Base-by-base conservation (phyloP, 2,329 filamentous ascomycete genomes). In the Colletotrichum shisoi region DNA sequence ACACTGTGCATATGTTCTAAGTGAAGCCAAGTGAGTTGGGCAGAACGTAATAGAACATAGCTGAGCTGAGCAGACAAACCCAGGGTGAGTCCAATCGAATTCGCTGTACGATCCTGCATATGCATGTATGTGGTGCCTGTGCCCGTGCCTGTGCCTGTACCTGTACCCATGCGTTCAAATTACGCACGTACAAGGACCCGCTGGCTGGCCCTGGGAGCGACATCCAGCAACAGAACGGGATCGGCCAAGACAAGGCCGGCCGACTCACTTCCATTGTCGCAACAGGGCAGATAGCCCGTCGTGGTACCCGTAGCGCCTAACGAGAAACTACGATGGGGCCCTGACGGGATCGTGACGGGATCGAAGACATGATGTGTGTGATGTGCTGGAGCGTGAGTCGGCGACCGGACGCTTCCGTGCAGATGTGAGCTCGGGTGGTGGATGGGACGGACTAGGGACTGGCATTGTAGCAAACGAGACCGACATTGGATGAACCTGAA, bases 401-500 rank as follows among this genome's bases (percentile, higher is more conserved):
- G 21, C 15, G 27, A 31, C 45, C 34, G 15, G 48, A 51, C 54
- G 21, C 61, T 64, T 59, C 64, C 64, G 45, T 64, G 61, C 64
- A 67, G 40, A 53, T 49, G 27, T 39, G 44, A 48, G 51, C 45
- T 34, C 44, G 17, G 19, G 44, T 21, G 42, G 48, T 46, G 53
- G 46, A 63, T 53, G 60, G 40, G 27, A 61, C 34, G 34, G 8
- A 34, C 31, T 34, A 65, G 40, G 62, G 17, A 34, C 34, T 49
- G 39, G 21, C 44, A 63, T 61, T 24, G 63, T 31, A 57, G 37
- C 44, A 46, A 40, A 44, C 57, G 44, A 56, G 49, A 34, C 52
- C 48, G 21, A 63, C 60, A 67, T 53, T 58, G 60, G 46, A 63
- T 39, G 60, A 67, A 67, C 64, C 56, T 58, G 34, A 61, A 67